Evolutionary conservation across 2,329 filamentous ascomycete species (phyloP), one percentile per base, ranked within the genome.

Genomic region (Neofusicoccum sp.): DNA sequence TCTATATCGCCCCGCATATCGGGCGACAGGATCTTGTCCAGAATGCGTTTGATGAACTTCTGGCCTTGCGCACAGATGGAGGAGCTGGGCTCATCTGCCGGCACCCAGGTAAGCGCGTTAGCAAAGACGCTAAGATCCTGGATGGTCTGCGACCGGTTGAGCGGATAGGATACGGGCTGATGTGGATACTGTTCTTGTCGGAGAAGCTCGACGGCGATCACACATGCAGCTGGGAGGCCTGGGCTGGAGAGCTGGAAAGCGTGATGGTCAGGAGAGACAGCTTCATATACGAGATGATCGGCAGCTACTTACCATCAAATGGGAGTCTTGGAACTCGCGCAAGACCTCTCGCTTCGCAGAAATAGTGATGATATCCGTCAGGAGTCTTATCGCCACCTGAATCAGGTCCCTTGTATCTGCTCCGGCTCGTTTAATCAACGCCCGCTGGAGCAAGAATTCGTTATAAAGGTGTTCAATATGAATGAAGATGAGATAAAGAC

Each of bases 391-490:
- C 5, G 74, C 72, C 1, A 75, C 69, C 1, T 70, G 69, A 3
- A 79, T 71, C 1, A 79, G 66, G 12, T 72, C 70, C 24, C 70
- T 69, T 5, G 51, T 56, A n/a, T 56, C 51, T 43, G 51, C 38
- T 6, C 51, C 51, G 24, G 51, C 51, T 12, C 51, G 26, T 41
- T 56, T 56, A 16, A 82, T 74, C 7, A 87, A 70, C 0, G 86
- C 76, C 14, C 85, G 76, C 60, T 87, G 82, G 5, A 86, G 72
- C 8, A 87, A 78, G 61, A 88, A 86, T 2, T 83, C 73, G 40
- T 86, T 86, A 43, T 86, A 80, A 0, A 85, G 70, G 47, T 83
- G 79, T 24, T 81, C 77, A 2, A 85, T 74, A 2, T 76, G 75
- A 1, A 83, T 69, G 48, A 68, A 70, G 1, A 73, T 61, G 1